These are phyloP conservation scores for Suillus tomentosus DNA, from an alignment of 768 basidiomycete genomes.

Conservation along the genomic window DNA sequence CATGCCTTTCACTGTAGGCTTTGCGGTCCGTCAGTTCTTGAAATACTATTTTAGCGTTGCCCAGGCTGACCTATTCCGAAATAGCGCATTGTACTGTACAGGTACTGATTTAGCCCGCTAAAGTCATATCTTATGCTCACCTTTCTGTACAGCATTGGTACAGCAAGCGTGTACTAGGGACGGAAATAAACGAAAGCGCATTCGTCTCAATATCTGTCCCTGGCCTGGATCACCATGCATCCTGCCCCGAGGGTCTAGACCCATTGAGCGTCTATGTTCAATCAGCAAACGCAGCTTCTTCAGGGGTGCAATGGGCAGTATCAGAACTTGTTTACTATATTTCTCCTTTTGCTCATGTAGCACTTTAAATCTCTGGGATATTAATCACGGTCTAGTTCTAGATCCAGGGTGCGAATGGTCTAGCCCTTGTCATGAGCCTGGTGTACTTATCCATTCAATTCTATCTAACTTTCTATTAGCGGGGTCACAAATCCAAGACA, in stretches of 20 bases:
- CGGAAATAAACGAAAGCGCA: background rate
- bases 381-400: background rate
- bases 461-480: background rate
- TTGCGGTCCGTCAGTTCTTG: background rate
- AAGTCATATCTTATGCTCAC: background rate
- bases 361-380: background rate
- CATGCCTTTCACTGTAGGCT: background rate
- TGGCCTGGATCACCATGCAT: background rate
- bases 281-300: background rate
- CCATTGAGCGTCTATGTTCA: background rate
- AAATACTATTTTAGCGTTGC: background rate
- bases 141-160: background rate
- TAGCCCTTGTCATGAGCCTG: background rate
- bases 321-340: background rate
- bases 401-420: background rate
- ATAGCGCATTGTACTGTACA: background rate
- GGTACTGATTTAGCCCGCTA: background rate
- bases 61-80: background rate
- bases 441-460: background rate
- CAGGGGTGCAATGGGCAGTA: background rate
- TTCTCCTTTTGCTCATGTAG: background rate
- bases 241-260: background rate
- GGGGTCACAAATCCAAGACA: background rate
- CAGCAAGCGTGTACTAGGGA: background rate
- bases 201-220: too few species aligned